phyloP scores from a whole-genome alignment of 2,329 filamentous ascomycete genomes.

The Celoporthe dispersa region DNA sequence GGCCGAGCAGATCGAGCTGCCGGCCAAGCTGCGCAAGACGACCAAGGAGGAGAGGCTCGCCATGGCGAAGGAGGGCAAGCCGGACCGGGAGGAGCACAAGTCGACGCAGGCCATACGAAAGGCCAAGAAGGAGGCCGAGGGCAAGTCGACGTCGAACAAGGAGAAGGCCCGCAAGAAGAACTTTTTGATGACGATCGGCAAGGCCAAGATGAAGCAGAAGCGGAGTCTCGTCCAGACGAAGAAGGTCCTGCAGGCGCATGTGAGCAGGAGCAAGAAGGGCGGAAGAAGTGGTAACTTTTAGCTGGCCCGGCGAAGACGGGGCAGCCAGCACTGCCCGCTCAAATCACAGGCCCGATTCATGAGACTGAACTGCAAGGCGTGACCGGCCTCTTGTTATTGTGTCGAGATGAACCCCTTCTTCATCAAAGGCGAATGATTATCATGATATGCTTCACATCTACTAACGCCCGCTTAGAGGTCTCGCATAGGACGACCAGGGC shows the following conservation, averaged over 20 bases:
- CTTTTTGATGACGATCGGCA: slow-evolving; percentile 96
- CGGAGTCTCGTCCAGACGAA: slow-evolving; percentile 85
- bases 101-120: slow-evolving; percentile 82
- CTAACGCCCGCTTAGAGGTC: no score
- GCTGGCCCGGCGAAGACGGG: slow-evolving; percentile 37
- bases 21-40: slow-evolving; percentile 77
- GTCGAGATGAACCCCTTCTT: neutral
- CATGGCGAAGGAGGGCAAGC: slow-evolving; percentile 80
- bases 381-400: neutral
- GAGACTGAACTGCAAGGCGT: neutral
- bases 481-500: no score
- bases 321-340: neutral
- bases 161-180: slow-evolving; percentile 99
- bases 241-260: slow-evolving; percentile 79
- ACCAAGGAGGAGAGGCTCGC: slow-evolving; percentile 91
- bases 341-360: neutral
- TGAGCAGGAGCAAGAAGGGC: slow-evolving; percentile 81
- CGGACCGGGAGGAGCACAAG: slow-evolving; percentile 78
- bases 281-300: slow-evolving; percentile 74
- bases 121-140: slow-evolving; percentile 83
- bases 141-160: slow-evolving; percentile 96
- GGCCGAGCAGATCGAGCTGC: slow-evolving; percentile 87
- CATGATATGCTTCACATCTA: neutral
- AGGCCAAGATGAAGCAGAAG: slow-evolving; percentile 96
- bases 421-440: neutral